Conservation (phyloP, 371 early-diverging fungal species). For the Dichotomocladium elegans region DNA sequence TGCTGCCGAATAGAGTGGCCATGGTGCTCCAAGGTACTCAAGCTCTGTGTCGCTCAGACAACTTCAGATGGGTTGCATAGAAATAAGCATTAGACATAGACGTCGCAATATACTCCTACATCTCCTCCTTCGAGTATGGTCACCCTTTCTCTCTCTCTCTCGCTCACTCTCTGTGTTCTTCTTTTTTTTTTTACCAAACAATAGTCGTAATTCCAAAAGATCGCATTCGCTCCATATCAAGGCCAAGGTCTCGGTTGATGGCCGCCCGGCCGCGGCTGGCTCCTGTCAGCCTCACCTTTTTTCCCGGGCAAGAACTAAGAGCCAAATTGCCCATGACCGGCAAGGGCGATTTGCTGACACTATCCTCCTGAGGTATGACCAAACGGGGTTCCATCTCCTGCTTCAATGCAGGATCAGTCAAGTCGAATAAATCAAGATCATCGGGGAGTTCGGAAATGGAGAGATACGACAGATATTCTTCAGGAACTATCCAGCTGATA, state of each 20-base stretch:
- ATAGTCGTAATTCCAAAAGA: conserved; percentile 59
- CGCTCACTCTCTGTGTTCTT: no score
- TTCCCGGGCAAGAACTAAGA: conserved; percentile 78
- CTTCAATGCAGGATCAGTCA: conserved; percentile 28
- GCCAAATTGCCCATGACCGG: conserved; percentile 56
- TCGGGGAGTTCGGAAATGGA: conserved; percentile 28
- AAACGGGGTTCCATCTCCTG: conserved; percentile 1
- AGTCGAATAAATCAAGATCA: conserved; percentile 33
- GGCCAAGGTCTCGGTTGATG: conserved; percentile 69
- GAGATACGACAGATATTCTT: conserved; percentile 33
- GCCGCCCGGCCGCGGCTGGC: conserved; percentile 74
- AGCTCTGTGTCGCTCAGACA: conserved; percentile 73
- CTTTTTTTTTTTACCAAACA: conserved; percentile 74
- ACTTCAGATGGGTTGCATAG: no score
- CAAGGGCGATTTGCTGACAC: not conserved
- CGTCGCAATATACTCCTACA: no score
- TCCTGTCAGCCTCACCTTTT: conserved; percentile 75
- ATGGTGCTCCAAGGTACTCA: conserved; percentile 66
- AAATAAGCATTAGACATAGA: no score
- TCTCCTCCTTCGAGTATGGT: no score
- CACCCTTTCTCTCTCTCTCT: no score
- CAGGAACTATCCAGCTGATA: conserved; percentile 57
- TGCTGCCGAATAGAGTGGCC: conserved; percentile 56
- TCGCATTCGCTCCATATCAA: conserved; percentile 66
- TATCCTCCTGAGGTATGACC: conserved; percentile 4